Conservation (phyloP, 441 rosid genomes). For the Populus hybrid region DNA sequence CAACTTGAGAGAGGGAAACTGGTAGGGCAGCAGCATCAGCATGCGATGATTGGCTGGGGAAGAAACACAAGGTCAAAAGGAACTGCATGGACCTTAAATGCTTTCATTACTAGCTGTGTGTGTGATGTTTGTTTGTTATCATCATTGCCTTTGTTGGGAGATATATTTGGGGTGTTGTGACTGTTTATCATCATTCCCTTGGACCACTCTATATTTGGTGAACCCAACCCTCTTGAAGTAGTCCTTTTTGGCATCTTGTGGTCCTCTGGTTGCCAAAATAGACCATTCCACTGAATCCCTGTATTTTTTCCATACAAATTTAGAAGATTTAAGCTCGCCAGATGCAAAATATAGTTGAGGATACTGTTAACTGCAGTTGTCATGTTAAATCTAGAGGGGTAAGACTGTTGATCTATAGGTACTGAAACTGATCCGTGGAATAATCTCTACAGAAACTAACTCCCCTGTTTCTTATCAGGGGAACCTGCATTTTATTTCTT, state of each 20-base stretch:
- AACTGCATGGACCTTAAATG: background rate
- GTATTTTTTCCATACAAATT: background rate
- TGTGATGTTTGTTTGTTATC: background rate
- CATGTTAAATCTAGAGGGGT: background rate
- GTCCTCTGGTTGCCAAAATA: too few species aligned
- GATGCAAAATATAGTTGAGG: background rate
- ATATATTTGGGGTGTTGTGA: background rate
- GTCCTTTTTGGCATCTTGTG: too few species aligned
- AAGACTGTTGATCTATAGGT: too few species aligned
- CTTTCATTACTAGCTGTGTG: background rate
- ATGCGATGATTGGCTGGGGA: background rate
- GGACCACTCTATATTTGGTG: background rate
- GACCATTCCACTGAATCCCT: too few species aligned
- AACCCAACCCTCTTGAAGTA: too few species aligned
- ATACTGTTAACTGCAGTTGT: background rate
- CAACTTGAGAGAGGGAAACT: too few species aligned
- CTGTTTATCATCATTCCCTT: background rate
- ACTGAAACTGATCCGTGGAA: too few species aligned
- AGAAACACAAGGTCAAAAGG: background rate
- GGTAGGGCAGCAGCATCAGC: too few species aligned
- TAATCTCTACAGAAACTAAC: too few species aligned
- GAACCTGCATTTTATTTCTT: too few species aligned
- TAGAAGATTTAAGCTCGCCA: background rate
- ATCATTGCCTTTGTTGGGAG: background rate
- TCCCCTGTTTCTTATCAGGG: too few species aligned